These are phyloP conservation scores for Gastrolobium villosum DNA, from an alignment of 306 rosid species.

Conservation along the genomic window DNA sequence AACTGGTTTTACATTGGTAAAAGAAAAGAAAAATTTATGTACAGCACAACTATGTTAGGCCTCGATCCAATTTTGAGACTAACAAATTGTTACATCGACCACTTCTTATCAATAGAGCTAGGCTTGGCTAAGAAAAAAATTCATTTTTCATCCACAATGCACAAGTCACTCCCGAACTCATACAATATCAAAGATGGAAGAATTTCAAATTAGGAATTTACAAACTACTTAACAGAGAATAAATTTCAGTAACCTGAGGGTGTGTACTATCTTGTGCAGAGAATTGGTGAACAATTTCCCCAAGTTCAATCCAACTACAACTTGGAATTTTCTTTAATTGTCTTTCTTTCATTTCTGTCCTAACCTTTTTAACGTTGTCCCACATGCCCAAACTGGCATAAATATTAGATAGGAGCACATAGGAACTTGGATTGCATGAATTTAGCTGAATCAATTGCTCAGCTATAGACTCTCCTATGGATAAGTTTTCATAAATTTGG, in stretches of 20 bases:
- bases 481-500: conserved; percentile 58
- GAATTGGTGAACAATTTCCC: conserved; percentile 75
- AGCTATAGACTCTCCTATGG: conserved; percentile 65
- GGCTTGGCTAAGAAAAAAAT: neutral
- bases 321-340: conserved; percentile 69
- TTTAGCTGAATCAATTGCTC: conserved; percentile 55
- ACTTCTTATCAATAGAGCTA: neutral
- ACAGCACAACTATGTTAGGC: neutral
- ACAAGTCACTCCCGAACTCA: neutral
- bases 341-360: conserved; percentile 66
- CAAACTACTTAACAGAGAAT: conserved; percentile 63
- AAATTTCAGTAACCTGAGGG: conserved; percentile 69
- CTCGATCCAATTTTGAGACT: neutral
- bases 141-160: neutral
- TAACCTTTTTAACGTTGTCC: conserved; percentile 63
- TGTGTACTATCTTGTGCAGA: conserved; percentile 72
- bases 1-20: neutral
- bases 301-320: conserved; percentile 79
- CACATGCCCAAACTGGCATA: conserved; percentile 76
- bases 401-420: conserved; percentile 74
- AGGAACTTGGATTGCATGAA: conserved; percentile 64
- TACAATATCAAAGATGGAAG: conserved; percentile 33
- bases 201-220: conserved; percentile 46
- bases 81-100: neutral
- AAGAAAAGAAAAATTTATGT: too few species aligned